Percentiles rank a stretch among this genome's conserved stretches.
Conservation (phyloP, 805 yeast genomes). For the Lipomyces japonicus region DNA sequence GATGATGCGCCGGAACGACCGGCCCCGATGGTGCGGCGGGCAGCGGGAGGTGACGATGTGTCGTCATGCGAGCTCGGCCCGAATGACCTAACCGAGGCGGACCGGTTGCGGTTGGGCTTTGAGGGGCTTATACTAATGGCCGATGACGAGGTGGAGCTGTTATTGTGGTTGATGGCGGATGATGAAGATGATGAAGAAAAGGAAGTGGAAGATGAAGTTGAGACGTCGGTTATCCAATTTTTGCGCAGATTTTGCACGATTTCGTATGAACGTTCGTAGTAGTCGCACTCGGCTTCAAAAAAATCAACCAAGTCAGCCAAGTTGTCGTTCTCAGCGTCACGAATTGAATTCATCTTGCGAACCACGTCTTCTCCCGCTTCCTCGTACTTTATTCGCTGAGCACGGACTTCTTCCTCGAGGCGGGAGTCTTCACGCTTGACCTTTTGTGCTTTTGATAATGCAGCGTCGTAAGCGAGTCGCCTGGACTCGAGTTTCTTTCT, state of each 20-base stretch:
- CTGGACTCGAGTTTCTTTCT: conserved; percentile 30
- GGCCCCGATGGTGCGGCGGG: conserved; percentile 17
- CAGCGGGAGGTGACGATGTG: conserved; percentile 15
- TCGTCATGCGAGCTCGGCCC: conserved; percentile 9
- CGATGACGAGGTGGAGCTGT: not conserved
- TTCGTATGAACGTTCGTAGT: conserved; percentile 25
- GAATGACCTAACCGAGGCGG: conserved; percentile 14
- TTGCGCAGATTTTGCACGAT: conserved; percentile 16
- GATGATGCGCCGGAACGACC: conserved; percentile 14
- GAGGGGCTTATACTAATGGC: no score
- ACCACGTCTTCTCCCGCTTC: conserved; percentile 31
- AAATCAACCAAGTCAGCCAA: conserved; percentile 24
- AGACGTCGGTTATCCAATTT: conserved; percentile 22
- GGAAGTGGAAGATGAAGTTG: not conserved
- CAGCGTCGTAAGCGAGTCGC: conserved; percentile 32
- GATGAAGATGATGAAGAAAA: not conserved
- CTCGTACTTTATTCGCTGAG: conserved; percentile 30
- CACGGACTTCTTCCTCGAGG: conserved; percentile 32
- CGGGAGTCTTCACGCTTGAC: conserved; percentile 31
- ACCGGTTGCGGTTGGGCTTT: conserved; percentile 19
- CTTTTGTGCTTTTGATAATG: conserved; percentile 27
- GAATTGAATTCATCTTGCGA: conserved; percentile 28
- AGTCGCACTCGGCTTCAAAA: conserved; percentile 29
- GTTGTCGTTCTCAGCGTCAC: conserved; percentile 28
- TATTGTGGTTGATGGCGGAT: not conserved